Conservation (phyloP, 306 rosid species). For the Alnus glutinosa region DNA sequence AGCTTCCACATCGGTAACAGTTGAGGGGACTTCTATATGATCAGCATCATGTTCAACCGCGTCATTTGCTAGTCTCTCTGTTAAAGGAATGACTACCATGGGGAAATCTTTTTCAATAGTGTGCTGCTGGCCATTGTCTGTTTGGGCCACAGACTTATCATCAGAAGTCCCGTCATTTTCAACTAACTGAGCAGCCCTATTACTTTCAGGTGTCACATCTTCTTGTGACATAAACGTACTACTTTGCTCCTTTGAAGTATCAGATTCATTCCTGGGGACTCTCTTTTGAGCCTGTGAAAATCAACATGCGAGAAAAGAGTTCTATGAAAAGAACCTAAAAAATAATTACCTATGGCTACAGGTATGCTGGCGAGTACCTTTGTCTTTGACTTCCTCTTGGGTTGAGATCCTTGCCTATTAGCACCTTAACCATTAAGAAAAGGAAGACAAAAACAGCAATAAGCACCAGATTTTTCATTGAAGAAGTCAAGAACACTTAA, state of each 20-base stretch:
- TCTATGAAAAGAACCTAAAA: constrained; percentile 10
- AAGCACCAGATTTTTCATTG: constrained; percentile 26
- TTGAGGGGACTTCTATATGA: constrained; percentile 37
- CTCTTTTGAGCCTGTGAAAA: constrained; percentile 57
- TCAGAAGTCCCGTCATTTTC: constrained; percentile 46
- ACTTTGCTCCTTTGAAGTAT: constrained; percentile 43
- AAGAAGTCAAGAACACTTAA: constrained; percentile 1
- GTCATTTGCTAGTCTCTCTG: constrained; percentile 43
- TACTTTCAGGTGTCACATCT: constrained; percentile 43
- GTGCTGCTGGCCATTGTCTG: constrained; percentile 39
- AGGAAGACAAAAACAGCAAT: constrained; percentile 31
- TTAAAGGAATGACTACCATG: constrained; percentile 32
- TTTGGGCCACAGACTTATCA: constrained; percentile 35
- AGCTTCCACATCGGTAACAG: constrained; percentile 42
- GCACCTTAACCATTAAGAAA: constrained; percentile 48
- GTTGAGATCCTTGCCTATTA: constrained; percentile 87
- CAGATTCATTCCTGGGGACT: constrained; percentile 33
- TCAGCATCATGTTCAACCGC: constrained; percentile 39
- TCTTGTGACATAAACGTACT: constrained; percentile 32
- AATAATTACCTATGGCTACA: constrained; percentile 7
- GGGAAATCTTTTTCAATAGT: constrained; percentile 37
- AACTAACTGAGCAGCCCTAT: constrained; percentile 37
- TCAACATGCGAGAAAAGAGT: constrained; percentile 16
- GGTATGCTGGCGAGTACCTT: constrained; percentile 53
- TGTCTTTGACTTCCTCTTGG: constrained; percentile 60